Evolutionary conservation across 192 early-diverging fungal genomes (phyloP).

Genomic region (Coemansia sp.): DNA sequence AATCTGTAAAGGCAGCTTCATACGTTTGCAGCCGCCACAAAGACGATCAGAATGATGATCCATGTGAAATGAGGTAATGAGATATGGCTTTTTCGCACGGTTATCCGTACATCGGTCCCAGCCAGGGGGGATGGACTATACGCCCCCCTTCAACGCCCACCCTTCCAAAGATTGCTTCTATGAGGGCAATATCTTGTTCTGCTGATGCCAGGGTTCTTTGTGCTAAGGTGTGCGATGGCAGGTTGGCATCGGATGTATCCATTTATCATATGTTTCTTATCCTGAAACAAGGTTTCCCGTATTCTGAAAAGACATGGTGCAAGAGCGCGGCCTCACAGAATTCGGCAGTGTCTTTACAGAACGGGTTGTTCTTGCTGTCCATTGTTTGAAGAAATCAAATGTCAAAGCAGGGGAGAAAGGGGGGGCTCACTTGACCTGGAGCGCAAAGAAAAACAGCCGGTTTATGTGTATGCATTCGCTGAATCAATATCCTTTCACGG

Average conservation of each 20-base stretch:
- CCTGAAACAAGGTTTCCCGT: no score
- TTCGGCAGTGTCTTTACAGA: not conserved
- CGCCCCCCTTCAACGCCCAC: no score
- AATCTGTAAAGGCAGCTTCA: no score
- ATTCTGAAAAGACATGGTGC: not conserved
- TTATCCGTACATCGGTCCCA: not conserved
- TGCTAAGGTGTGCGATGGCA: not conserved
- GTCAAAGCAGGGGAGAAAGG: not conserved
- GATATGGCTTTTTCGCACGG: no score
- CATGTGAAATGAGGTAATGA: not conserved
- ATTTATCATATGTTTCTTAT: not conserved
- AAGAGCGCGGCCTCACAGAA: not conserved
- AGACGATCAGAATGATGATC: not conserved
- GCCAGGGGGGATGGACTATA: no score
- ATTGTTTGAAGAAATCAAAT: conserved; percentile 5
- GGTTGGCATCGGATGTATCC: not conserved
- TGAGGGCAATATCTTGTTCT: no score
- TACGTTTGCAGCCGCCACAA: no score
- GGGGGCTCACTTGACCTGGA: not conserved
- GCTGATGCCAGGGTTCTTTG: not conserved
- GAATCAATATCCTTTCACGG: not conserved
- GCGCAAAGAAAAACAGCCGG: not conserved
- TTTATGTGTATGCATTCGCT: not conserved
- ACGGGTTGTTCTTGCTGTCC: not conserved
- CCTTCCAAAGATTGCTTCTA: no score